Base-by-base conservation (phyloP, 768 basidiomycete species). In the Fistulinella prunicolor region DNA sequence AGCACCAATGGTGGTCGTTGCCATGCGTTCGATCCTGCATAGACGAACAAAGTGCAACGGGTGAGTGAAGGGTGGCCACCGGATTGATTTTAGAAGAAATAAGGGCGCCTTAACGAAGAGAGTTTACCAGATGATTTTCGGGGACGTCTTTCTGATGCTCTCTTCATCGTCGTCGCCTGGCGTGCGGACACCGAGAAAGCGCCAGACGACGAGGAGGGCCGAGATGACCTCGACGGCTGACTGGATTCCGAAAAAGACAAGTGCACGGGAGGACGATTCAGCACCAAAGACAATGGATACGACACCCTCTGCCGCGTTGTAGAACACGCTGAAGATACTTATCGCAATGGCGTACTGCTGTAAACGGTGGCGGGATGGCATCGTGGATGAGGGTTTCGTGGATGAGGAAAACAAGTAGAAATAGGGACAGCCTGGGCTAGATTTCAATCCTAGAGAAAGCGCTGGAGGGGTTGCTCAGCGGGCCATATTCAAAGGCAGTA, bases 231-330 rank as follows among this genome's bases (percentile, higher is more conserved):
- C 76, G 32, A 76, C 72, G 4, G 56, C 73, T 0, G 76, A 77
- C 36, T 77, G 77, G 14, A 78, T 67, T 1, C 77, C 76, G 39
- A 73, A 78, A 60, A 77, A 77, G 22, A 77, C 61, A 34, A 77
- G 69, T 7, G 77, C 68, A 5, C 61, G 66, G 1, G 76, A 77
- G 3, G 67, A 65, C 10, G 74, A 70, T 26, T 76, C 75, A 43
- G 68, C 63, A 1, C 77, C 76, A 42, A 77, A 73, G 17, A 70
- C 59, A 29, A 77, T 64, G 7, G 76, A 76, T 14, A 77, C 39
- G 1, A 63, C 67, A 9, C 76, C 76, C 46, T 78, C 76, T 45
- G 28, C 72, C 53, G 49, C 57, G 65, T 56, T 72, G 64, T 64
- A 61, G 47, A 77, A 37, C 24, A 77, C 51, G 54, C 72, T 73